These are phyloP conservation scores for Geotrichum aggregatum DNA, from an alignment of 1,139 yeast species.

Conservation along the genomic window DNA sequence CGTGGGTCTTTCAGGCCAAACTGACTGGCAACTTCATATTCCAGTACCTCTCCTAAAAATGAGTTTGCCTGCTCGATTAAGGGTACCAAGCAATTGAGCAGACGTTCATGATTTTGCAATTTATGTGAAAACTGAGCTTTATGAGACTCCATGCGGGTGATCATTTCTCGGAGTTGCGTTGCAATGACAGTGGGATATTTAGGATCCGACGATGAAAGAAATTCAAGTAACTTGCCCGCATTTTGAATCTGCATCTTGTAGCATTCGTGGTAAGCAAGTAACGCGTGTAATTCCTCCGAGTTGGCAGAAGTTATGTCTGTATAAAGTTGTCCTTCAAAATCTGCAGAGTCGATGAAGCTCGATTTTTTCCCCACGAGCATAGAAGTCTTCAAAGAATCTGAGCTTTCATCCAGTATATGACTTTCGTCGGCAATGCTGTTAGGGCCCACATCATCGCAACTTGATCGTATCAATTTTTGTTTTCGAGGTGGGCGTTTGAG, in stretches of 20 bases:
- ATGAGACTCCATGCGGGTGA: constrained; percentile 6
- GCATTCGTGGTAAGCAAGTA: constrained; percentile 11
- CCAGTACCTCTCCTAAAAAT: background rate
- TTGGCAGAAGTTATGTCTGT: background rate
- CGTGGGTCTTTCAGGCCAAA: background rate
- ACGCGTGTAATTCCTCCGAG: background rate
- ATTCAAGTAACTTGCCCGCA: background rate
- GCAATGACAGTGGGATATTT: constrained; percentile 5
- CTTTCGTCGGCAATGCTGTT: too few species aligned
- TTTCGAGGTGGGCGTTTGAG: background rate
- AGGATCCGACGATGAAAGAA: constrained; percentile 2
- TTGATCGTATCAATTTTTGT: background rate
- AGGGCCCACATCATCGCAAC: too few species aligned
- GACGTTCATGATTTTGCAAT: constrained; percentile 1
- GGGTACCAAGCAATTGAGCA: background rate
- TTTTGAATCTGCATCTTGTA: constrained; percentile 7
- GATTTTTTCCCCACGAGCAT: too few species aligned
- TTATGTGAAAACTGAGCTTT: background rate
- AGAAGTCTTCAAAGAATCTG: background rate
- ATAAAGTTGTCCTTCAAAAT: too few species aligned
- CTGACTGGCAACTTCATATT: background rate
- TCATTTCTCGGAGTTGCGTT: constrained; percentile 2
- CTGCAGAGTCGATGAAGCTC: too few species aligned
- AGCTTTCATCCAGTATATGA: too few species aligned
- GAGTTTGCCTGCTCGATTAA: constrained; percentile 1